Evolutionary conservation across 2,329 filamentous ascomycete species (phyloP).

Genomic region (Trichophyton simii): DNA sequence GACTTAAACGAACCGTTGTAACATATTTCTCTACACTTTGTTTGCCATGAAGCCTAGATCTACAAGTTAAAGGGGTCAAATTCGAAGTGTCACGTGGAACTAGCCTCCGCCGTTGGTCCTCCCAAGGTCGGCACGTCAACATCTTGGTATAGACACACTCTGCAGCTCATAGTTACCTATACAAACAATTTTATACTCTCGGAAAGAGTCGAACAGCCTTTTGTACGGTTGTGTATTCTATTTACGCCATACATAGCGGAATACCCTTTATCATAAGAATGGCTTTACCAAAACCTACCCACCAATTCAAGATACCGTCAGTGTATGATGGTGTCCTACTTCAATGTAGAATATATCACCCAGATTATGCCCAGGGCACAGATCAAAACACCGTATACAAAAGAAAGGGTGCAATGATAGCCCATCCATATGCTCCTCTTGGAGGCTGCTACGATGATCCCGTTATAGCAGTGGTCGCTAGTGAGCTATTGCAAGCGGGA

Average conservation of each 20-base stretch:
- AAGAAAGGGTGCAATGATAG: conserved; percentile 52
- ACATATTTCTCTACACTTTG: no score
- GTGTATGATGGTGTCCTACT: conserved; percentile 64
- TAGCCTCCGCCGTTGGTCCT: no score
- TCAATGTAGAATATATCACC: conserved; percentile 74
- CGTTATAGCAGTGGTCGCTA: conserved; percentile 55
- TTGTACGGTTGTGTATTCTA: not conserved
- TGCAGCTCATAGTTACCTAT: no score
- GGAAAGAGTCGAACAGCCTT: no score
- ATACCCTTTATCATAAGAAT: not conserved
- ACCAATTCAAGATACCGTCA: conserved; percentile 68
- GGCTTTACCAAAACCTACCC: conserved; percentile 15
- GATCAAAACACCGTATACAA: conserved; percentile 9
- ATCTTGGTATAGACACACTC: no score
- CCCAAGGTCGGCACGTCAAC: no score
- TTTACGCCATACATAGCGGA: not conserved
- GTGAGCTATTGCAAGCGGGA: conserved; percentile 53
- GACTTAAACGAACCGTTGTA: no score
- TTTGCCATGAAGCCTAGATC: no score
- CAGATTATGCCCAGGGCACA: conserved; percentile 21
- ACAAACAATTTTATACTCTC: no score
- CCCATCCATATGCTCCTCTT: conserved; percentile 81
- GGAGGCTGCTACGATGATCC: conserved; percentile 77
- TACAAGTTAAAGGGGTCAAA: no score
- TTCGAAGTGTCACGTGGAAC: no score